A percentile compares a stretch with the other conserved stretches of the same genome.
Conservation (phyloP, 805 yeast species). For the Blastobotrys parvus region DNA sequence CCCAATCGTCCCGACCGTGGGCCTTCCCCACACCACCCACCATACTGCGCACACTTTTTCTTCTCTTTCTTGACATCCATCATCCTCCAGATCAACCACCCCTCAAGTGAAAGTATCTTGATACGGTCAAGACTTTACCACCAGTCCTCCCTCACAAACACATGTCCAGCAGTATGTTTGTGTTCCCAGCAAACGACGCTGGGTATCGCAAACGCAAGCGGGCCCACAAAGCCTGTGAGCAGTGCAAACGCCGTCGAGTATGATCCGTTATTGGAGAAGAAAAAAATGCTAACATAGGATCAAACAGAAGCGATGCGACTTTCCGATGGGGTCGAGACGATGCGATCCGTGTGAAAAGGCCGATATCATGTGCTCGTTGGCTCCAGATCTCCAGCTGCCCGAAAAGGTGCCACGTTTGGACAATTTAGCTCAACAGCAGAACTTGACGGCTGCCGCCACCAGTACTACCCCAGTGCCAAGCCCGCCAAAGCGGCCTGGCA, state of each 20-base stretch:
- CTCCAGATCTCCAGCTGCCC: conserved; percentile 17
- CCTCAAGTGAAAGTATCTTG: no score
- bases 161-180: conserved; percentile 25
- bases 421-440: conserved; percentile 10
- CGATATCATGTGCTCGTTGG: conserved; percentile 25
- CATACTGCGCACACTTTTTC: no score
- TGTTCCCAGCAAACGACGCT: conserved; percentile 36
- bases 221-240: conserved; percentile 35
- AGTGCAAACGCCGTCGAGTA: conserved; percentile 32
- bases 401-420: conserved; percentile 16
- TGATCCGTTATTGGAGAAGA: background rate
- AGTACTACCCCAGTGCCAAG: background rate
- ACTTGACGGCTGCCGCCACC: background rate
- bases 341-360: conserved; percentile 29
- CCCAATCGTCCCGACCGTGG: no score
- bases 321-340: conserved; percentile 21
- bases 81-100: background rate
- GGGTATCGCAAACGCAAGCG: conserved; percentile 35
- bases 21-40: no score
- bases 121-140: no score
- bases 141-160: no score
- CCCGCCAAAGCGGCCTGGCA: background rate
- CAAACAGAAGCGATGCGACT: conserved; percentile 27
- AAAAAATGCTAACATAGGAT: no score
- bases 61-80: background rate